phyloP scores from a whole-genome alignment of 805 yeast species.

The Wickerhamiella azymoides region DNA sequence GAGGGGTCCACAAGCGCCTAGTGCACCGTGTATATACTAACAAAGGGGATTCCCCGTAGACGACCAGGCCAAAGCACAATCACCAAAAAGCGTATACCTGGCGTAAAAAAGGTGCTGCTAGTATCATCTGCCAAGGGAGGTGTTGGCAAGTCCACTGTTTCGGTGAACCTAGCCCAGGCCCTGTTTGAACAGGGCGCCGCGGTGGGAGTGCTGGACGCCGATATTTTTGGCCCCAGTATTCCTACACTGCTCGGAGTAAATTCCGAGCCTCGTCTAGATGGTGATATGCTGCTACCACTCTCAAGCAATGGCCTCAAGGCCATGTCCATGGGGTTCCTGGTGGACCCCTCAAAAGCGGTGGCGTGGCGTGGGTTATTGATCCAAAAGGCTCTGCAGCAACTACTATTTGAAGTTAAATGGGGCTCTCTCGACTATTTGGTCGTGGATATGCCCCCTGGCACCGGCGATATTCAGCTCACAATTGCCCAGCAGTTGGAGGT shows the following conservation, averaged over 20 bases:
- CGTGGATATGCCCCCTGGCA: constrained; percentile 83
- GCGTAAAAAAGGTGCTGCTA: constrained; percentile 47
- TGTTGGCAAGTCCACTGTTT: constrained; percentile 65
- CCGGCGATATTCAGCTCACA: constrained; percentile 77
- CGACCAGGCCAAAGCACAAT: constrained; percentile 1
- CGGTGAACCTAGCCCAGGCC: constrained; percentile 52
- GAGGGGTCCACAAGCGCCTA: no score
- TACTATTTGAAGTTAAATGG: constrained; percentile 77
- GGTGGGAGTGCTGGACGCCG: constrained; percentile 65
- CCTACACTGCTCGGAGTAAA: constrained; percentile 55
- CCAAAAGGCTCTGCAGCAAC: constrained; percentile 73
- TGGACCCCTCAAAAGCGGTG: constrained; percentile 47
- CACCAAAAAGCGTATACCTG: constrained; percentile 34
- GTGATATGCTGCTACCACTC: constrained; percentile 50
- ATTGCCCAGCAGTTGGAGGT: constrained; percentile 65
- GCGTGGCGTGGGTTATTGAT: constrained; percentile 84
- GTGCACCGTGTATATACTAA: constrained; percentile 13
- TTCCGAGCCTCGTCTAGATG: constrained; percentile 53
- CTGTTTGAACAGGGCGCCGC: constrained; percentile 38
- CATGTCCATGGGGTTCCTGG: constrained; percentile 82
- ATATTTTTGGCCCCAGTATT: constrained; percentile 72
- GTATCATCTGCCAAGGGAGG: constrained; percentile 74
- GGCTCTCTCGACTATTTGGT: constrained; percentile 48
- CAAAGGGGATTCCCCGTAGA: constrained; percentile 31
- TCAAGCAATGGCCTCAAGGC: constrained; percentile 62